A percentile compares a stretch with the other conserved stretches of the same genome.
Conservation (phyloP, 2,329 filamentous ascomycete species). For the Magnaporthiopsis incrustans region DNA sequence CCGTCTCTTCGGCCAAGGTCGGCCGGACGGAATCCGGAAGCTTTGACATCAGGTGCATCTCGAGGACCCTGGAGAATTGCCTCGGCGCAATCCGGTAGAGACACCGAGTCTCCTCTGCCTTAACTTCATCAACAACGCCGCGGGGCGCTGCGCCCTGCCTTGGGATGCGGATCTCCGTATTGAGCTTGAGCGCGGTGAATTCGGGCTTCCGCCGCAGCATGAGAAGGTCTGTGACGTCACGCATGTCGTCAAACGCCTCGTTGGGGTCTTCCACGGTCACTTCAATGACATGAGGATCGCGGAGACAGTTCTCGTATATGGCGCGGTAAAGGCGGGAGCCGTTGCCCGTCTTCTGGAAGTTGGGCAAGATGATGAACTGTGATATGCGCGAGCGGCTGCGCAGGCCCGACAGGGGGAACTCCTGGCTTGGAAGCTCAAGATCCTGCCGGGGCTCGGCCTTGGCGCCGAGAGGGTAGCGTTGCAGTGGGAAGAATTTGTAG, state of each 20-base stretch:
- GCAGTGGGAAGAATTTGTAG: slow-evolving; percentile 69
- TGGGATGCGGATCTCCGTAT: slow-evolving; percentile 42
- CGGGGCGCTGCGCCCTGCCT: slow-evolving; percentile 37
- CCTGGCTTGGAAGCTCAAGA: slow-evolving; percentile 28
- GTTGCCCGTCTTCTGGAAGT: slow-evolving; percentile 74
- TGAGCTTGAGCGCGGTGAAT: slow-evolving; percentile 49
- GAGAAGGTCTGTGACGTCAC: slow-evolving; percentile 65
- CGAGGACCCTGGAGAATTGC: slow-evolving; percentile 68
- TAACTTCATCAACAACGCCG: slow-evolving; percentile 49
- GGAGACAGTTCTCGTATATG: slow-evolving; percentile 64
- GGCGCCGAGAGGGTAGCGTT: slow-evolving; percentile 26
- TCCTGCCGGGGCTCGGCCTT: slow-evolving; percentile 21
- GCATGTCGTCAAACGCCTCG: slow-evolving; percentile 72
- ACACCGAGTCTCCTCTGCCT: slow-evolving; percentile 48
- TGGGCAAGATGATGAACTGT: slow-evolving; percentile 85
- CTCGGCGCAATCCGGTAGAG: slow-evolving; percentile 64
- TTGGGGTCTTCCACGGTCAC: slow-evolving; percentile 93
- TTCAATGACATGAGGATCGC: slow-evolving; percentile 63
- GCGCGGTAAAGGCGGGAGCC: slow-evolving; percentile 73
- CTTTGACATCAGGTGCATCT: slow-evolving; percentile 64
- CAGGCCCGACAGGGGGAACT: slow-evolving; percentile 45
- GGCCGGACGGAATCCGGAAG: slow-evolving; percentile 50
- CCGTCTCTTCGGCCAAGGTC: slow-evolving; percentile 33
- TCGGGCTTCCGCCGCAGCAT: slow-evolving; percentile 52
- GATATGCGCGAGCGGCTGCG: slow-evolving; percentile 79